Base-by-base conservation (phyloP, 768 basidiomycete species). In the Boletus sp. region DNA sequence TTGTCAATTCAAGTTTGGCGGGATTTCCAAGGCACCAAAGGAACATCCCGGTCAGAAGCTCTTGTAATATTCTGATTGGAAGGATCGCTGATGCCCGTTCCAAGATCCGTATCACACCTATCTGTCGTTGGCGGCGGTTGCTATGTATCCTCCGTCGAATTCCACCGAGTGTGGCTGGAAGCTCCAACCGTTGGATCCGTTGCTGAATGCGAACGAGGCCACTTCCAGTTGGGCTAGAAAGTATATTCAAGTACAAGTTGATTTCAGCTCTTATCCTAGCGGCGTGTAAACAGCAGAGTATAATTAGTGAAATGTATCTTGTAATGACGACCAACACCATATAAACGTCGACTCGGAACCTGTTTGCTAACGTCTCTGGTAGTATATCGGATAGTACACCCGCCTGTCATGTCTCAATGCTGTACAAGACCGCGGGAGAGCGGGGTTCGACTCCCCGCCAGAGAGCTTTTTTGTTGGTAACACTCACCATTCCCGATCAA, bases 41-140 rank as follows among this genome's bases (percentile, higher is more conserved):
- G 89, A 91, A 58, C 77, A 76, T 58, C 85, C 95, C 54, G 93
- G 93, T 93, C 53, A 56, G 75, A 53, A 11, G 19, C 34, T 15
- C 42, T 38, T 25, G 13, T 34, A 17, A 37, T 8, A 14, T 27
- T 45, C 7, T 38, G 40, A 38, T 29, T 6, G 17, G 35, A 39
- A 19, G 35, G 5, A 13, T 41, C 8, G 25, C 52, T 69, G 49
- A 64, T 58, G 14, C 40, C n/a, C 29, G 40, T 55, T 56, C 32
- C 23, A 64, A 88, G 96, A 99, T 74, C 93, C 96, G 0, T 96
- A 93, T 65, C 96, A 99, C 63, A 97, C 95, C 0, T 98, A 98
- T 68, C 76, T 98, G 30, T 84, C 91, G 2, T 73, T 97, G 34
- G 94, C 96, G 0, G 87, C 90, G 0, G 63, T 95, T 19, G 77